Evolutionary conservation across 257 asterid genomes (phyloP).

Genomic region (Linaria vulgaris): DNA sequence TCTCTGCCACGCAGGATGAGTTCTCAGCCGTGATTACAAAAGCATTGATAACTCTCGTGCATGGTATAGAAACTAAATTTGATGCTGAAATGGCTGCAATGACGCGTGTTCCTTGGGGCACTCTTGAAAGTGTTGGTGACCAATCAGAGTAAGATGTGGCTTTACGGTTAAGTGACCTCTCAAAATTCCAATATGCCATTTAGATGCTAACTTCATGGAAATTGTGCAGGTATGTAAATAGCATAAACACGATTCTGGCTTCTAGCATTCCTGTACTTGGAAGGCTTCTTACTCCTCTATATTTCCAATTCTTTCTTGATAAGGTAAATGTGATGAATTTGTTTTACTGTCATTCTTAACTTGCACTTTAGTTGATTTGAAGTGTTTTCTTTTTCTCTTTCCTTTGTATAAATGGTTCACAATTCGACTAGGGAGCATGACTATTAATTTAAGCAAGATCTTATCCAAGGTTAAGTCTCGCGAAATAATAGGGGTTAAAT

Average conservation of each 20-base stretch:
- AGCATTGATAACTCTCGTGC: conserved; percentile 84
- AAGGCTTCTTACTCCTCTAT: conserved; percentile 83
- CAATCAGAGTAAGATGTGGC: conserved; percentile 88
- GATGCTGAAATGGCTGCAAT: conserved; percentile 95
- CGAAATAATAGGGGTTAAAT: conserved; percentile 12
- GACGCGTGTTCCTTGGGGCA: conserved; percentile 98
- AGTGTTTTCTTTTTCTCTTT: conserved; percentile 16
- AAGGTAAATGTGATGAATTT: conserved; percentile 42
- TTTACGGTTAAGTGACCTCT: conserved; percentile 20
- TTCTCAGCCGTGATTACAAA: conserved; percentile 94
- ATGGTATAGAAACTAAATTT: conserved; percentile 93
- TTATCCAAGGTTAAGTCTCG: conserved; percentile 2
- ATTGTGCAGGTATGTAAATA: conserved; percentile 88
- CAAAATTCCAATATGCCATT: conserved; percentile 11
- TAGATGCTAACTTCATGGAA: conserved; percentile 29
- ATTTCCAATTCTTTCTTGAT: conserved; percentile 95
- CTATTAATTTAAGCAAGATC: neutral
- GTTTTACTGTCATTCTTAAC: neutral
- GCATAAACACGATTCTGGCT: conserved; percentile 72
- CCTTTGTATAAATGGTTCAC: neutral
- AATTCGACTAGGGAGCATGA: conserved; percentile 1
- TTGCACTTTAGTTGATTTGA: conserved; percentile 11
- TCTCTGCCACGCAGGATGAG: conserved; percentile 72
- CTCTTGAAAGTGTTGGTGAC: conserved; percentile 99
- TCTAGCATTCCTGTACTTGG: conserved; percentile 97